Conservation (phyloP, 768 basidiomycete genomes). For the Tubosaeta brunneosetosa region DNA sequence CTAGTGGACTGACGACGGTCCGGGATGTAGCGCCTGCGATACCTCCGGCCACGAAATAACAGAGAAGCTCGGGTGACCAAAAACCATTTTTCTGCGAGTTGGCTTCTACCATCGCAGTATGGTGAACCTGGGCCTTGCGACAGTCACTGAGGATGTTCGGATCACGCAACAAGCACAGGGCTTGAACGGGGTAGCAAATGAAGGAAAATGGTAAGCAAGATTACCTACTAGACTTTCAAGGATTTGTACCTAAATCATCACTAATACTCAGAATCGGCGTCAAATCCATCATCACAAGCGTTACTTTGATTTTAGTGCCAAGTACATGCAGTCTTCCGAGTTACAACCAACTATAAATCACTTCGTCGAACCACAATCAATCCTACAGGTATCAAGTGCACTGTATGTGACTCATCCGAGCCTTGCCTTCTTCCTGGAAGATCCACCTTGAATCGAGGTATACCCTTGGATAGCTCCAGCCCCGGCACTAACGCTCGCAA, state of each 20-base stretch:
- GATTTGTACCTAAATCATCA: too few relatives aligned
- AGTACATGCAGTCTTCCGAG: too few relatives aligned
- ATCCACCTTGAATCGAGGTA: slow-evolving; percentile 30
- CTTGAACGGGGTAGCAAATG: neutral
- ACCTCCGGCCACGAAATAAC: slow-evolving; percentile 55
- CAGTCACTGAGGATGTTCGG: slow-evolving; percentile 1
- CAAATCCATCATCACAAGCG: too few relatives aligned
- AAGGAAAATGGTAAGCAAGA: neutral
- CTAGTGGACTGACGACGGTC: slow-evolving; percentile 89
- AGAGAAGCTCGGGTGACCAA: slow-evolving; percentile 29
- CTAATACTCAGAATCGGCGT: too few relatives aligned
- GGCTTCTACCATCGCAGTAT: slow-evolving; percentile 19
- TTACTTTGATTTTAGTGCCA: too few relatives aligned
- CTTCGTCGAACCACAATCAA: neutral
- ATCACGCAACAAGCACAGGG: slow-evolving; percentile 10
- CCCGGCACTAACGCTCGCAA: slow-evolving; percentile 59
- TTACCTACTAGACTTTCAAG: neutral
- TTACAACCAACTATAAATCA: too few relatives aligned
- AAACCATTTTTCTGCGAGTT: slow-evolving; percentile 27
- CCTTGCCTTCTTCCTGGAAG: slow-evolving; percentile 58
- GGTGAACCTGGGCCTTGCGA: slow-evolving; percentile 3
- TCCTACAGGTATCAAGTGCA: too few relatives aligned
- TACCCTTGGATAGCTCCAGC: slow-evolving; percentile 34
- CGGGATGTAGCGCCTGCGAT: slow-evolving; percentile 65
- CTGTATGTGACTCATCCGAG: slow-evolving; percentile 34